A percentile compares a stretch with the other conserved stretches of the same genome.
Conservation (phyloP, 352 stramenopile genomes). For the Thalassiosira hispida region DNA sequence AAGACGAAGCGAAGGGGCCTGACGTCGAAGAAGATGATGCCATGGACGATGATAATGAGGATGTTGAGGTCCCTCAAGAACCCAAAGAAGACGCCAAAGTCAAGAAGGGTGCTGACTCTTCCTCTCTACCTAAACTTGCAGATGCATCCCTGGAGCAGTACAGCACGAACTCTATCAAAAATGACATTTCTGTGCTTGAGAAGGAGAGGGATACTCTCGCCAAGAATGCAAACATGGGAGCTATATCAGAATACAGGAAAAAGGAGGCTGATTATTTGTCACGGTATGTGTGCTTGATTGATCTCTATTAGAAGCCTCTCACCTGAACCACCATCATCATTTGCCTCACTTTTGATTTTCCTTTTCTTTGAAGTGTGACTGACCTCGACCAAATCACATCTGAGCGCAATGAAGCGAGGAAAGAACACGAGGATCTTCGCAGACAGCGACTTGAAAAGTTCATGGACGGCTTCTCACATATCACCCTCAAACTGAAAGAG, state of each 20-base stretch:
- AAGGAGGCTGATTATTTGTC: conserved; percentile 95
- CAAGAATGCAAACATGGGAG: conserved; percentile 90
- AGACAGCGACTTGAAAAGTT: conserved; percentile 97
- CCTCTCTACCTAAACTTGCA: conserved; percentile 85
- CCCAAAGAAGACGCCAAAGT: conserved; percentile 18
- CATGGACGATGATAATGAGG: conserved; percentile 41
- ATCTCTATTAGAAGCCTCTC: neutral
- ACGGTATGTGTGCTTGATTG: conserved; percentile 51
- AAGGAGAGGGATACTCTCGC: conserved; percentile 92
- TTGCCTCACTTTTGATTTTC: neutral
- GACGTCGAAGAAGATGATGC: conserved; percentile 54
- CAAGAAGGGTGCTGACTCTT: conserved; percentile 15
- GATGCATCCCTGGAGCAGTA: conserved; percentile 88
- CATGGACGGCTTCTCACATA: conserved; percentile 98
- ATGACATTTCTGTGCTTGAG: conserved; percentile 92
- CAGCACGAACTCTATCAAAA: conserved; percentile 92
- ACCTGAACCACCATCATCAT: neutral
- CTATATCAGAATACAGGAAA: conserved; percentile 86
- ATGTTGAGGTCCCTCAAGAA: conserved; percentile 45
- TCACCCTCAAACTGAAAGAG: conserved; percentile 99
- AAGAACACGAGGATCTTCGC: conserved; percentile 95
- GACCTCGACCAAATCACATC: conserved; percentile 95
- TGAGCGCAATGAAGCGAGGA: conserved; percentile 90
- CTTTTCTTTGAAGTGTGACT: conserved; percentile 79
- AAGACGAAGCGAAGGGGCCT: conserved; percentile 20